Evolutionary conservation across 768 basidiomycete genomes (phyloP).

Genomic region (Panaeolus papilionaceus): DNA sequence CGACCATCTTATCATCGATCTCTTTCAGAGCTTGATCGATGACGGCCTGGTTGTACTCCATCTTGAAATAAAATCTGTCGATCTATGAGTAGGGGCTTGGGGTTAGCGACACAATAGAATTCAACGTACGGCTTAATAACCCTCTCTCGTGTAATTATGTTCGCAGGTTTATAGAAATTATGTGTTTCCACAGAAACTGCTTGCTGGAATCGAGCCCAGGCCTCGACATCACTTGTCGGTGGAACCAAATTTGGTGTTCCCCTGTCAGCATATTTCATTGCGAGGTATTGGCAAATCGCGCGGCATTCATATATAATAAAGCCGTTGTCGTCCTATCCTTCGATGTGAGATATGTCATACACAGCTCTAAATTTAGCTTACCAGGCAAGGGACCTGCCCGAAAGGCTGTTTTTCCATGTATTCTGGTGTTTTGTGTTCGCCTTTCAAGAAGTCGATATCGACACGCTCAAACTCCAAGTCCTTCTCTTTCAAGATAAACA

Average conservation of each 20-base stretch:
- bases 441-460: slow-evolving; percentile 46
- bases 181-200: slow-evolving; percentile 52
- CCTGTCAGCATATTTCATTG: slow-evolving; percentile 53
- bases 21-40: slow-evolving; percentile 36
- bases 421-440: slow-evolving; percentile 52
- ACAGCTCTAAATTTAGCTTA: slow-evolving; percentile 26
- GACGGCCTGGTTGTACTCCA: slow-evolving; percentile 29
- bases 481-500: slow-evolving; percentile 58
- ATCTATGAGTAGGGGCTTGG: background rate
- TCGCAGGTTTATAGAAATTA: slow-evolving; percentile 52
- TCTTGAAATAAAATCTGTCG: slow-evolving; percentile 21
- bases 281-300: slow-evolving; percentile 64
- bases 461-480: slow-evolving; percentile 59
- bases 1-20: slow-evolving; percentile 49
- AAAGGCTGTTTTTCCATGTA: slow-evolving; percentile 66
- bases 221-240: slow-evolving; percentile 34
- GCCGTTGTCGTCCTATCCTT: slow-evolving; percentile 54
- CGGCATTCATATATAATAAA: slow-evolving; percentile 66
- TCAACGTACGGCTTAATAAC: slow-evolving; percentile 52
- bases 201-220: slow-evolving; percentile 47
- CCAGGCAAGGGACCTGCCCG: slow-evolving; percentile 65
- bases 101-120: background rate
- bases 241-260: slow-evolving; percentile 55
- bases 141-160: slow-evolving; percentile 48
- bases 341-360: background rate